phyloP scores from a whole-genome alignment of 2,329 filamentous ascomycete species.

The Emericellopsis atlantica region DNA sequence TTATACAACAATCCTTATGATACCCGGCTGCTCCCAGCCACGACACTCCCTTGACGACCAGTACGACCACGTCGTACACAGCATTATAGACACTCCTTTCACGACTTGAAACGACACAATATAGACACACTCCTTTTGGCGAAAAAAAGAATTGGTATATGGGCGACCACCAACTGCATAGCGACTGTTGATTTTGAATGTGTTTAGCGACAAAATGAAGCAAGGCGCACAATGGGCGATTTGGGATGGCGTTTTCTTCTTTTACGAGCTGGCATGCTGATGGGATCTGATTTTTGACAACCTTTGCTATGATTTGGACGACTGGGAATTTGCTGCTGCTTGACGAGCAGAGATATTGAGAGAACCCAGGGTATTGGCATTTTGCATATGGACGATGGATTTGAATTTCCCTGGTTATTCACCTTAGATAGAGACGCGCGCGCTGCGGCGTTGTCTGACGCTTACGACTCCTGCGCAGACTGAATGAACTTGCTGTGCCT shows the following conservation, averaged over 20 bases:
- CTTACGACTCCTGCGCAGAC: no score
- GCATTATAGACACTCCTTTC: slow-evolving; percentile 20
- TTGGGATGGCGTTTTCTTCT: slow-evolving; percentile 11
- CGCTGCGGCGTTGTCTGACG: no score
- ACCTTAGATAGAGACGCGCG: no score
- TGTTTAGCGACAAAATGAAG: slow-evolving; percentile 3
- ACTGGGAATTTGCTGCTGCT: background rate
- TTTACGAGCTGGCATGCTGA: background rate
- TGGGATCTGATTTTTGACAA: background rate
- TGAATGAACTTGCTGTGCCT: no score
- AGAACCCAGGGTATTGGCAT: no score
- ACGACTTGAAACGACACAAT: slow-evolving; percentile 15
- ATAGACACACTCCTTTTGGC: slow-evolving; percentile 29
- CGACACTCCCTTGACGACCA: slow-evolving; percentile 4
- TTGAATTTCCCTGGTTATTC: no score
- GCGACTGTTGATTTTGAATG: slow-evolving; percentile 31
- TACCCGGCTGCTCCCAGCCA: background rate
- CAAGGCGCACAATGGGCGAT: slow-evolving; percentile 8
- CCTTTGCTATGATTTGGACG: background rate
- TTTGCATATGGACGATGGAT: no score
- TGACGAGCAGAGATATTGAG: no score
- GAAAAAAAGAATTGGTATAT: slow-evolving; percentile 17
- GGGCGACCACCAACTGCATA: slow-evolving; percentile 35
- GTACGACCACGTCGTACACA: slow-evolving; percentile 13
- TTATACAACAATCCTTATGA: slow-evolving; percentile 14